Conservation (phyloP, 2,329 filamentous ascomycete species). For the Alternaria metachromatica region DNA sequence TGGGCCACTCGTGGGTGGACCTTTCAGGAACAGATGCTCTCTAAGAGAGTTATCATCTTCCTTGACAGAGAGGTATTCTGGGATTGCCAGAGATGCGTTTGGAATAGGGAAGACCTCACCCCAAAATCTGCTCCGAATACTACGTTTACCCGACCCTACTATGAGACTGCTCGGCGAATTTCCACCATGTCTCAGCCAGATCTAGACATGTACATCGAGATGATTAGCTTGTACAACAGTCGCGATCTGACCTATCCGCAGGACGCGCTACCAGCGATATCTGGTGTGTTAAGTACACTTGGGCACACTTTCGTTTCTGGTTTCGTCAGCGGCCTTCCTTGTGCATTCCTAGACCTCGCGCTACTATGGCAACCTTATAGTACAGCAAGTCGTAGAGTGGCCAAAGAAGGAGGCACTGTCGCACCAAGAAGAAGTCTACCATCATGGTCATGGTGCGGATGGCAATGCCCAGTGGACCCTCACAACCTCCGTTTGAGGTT, state of each 20-base stretch:
- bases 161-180: neutral
- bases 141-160: neutral
- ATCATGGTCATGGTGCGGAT: neutral
- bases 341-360: neutral
- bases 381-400: neutral
- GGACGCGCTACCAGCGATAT: neutral
- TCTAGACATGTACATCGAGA: neutral
- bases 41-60: neutral
- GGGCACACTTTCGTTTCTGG: neutral
- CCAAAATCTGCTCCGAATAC: neutral
- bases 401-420: neutral
- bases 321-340: neutral
- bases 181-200: neutral
- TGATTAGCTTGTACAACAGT: neutral
- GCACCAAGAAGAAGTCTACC: neutral
- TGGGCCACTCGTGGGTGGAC: neutral
- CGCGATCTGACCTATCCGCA: neutral
- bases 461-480: neutral
- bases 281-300: neutral
- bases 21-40: neutral
- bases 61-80: neutral
- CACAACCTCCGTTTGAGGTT: neutral
- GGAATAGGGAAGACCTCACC: neutral
- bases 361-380: neutral
- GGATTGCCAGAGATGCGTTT: neutral